Base-by-base conservation (phyloP, 2,329 filamentous ascomycete species). In the Verticillium dahliae region DNA sequence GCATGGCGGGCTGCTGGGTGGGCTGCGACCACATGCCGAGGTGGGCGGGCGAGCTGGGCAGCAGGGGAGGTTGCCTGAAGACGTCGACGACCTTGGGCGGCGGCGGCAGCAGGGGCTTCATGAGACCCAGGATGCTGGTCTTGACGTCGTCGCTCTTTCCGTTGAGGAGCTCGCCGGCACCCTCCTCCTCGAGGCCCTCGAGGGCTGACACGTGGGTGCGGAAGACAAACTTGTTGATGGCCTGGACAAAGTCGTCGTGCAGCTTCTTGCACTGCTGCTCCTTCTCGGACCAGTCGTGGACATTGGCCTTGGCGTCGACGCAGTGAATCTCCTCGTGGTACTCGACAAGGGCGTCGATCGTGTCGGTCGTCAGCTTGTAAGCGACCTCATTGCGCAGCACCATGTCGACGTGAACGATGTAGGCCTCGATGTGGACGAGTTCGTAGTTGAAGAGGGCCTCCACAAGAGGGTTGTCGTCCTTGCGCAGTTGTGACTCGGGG, bases 351-450 rank as follows among this genome's bases (percentile, higher is more conserved):
- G 90, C 80, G 71, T 97, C 92, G 78, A 99, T 99, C 65, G 93
- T 92, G 74, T 98, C 95, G 62, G 89, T 86, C 31, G 93, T 98
- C 71, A 99, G 85, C 85, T 99, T 99, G 85, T 93, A 98, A 68
- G 93, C 95, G 71, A 99, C 92, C 80, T 98, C 95, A 75, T 96
- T 95, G 77, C 93, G 90, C 71, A 96, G 87, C 63, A 99, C 94
- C 92, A 98, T 97, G 80, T 99, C 95, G 76, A 99, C 92, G 76
- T 98, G 94, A 64, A 99, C 95, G 69, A 98, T 94, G 75, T 99
- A 99, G 59, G 95, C 95, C 79, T 98, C 93, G 69, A 98, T 81
- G 74, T 97, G 92, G 72, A 97, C 81, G 72, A 97, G 85, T 80
- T 96, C 90, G 77, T 94, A 95, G 84, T 96, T 96, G 84, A 90